A percentile compares a stretch with the other conserved stretches of the same genome.
These are phyloP conservation scores for Apophysomyces ossiformis DNA, from an alignment of 371 early-diverging fungal species.

Conservation along the genomic window DNA sequence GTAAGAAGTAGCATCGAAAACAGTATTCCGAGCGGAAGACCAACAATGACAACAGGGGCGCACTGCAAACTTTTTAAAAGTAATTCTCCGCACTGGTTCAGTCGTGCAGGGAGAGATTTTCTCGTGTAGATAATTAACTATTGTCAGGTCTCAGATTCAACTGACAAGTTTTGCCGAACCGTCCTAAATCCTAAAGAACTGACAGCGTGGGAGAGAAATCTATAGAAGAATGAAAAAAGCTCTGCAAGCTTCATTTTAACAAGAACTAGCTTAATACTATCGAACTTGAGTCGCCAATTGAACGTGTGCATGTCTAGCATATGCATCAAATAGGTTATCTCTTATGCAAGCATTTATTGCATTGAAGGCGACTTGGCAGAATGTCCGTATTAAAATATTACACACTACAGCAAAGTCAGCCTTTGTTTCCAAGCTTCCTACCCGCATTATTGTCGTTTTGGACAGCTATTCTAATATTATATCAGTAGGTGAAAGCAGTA, in stretches of 20 bases:
- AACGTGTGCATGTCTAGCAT: neutral
- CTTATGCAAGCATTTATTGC: neutral
- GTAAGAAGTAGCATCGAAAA: neutral
- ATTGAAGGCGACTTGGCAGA: neutral
- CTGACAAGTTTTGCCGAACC: neutral
- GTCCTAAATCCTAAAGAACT: neutral
- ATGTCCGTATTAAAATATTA: neutral
- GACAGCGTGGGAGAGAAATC: neutral
- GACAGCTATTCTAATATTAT: neutral
- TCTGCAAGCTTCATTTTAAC: neutral
- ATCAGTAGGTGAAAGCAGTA: neutral
- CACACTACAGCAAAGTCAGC: neutral
- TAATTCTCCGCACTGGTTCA: neutral
- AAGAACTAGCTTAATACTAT: neutral
- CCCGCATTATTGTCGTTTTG: neutral
- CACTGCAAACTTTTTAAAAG: neutral
- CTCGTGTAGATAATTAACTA: neutral
- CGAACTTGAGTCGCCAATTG: neutral
- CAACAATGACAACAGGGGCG: neutral
- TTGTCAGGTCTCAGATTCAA: neutral
- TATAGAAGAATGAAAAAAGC: neutral
- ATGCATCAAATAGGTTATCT: neutral
- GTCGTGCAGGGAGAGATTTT: conserved; percentile 2
- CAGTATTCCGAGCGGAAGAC: neutral
- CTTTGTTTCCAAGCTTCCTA: neutral